phyloP scores from a whole-genome alignment of 2,329 filamentous ascomycete species.

The Acarospora socialis region DNA sequence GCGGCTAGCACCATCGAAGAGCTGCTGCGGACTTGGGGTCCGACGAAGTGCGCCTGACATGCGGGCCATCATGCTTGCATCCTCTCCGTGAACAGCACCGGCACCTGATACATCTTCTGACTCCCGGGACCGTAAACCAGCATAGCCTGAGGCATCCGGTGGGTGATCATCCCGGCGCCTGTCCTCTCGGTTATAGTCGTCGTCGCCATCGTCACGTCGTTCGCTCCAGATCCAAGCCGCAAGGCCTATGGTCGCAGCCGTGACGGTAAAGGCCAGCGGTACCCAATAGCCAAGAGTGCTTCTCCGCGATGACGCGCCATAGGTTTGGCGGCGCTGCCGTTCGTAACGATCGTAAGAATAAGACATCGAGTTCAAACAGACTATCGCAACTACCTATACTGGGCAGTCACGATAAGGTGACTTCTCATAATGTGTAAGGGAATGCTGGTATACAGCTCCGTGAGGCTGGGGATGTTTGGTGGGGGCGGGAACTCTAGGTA shows the following conservation, averaged over 20 bases:
- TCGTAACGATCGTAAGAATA: constrained; percentile 48
- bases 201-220: constrained; percentile 59
- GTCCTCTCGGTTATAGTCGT: constrained; percentile 46
- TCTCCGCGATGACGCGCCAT: constrained; percentile 45
- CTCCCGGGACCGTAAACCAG: constrained; percentile 22
- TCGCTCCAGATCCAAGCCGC: constrained; percentile 93
- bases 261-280: constrained; percentile 72
- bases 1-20: constrained; percentile 71
- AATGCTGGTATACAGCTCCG: too few species aligned
- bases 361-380: too few species aligned
- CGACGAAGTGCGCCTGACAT: constrained; percentile 70
- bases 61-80: constrained; percentile 53
- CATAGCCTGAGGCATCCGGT: too few species aligned
- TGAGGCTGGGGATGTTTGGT: too few species aligned
- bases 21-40: constrained; percentile 75
- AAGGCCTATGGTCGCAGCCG: constrained; percentile 70
- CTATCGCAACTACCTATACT: too few species aligned
- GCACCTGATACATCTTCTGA: constrained; percentile 23
- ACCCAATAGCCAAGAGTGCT: constrained; percentile 53
- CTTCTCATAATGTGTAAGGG: too few species aligned
- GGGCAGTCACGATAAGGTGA: too few species aligned
- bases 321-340: constrained; percentile 41
- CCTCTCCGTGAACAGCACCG: constrained; percentile 29
- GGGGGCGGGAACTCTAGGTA: too few species aligned
- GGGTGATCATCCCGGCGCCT: constrained; percentile 2